Conservation (phyloP, 306 rosid genomes). For the Astragalus membranaceus region DNA sequence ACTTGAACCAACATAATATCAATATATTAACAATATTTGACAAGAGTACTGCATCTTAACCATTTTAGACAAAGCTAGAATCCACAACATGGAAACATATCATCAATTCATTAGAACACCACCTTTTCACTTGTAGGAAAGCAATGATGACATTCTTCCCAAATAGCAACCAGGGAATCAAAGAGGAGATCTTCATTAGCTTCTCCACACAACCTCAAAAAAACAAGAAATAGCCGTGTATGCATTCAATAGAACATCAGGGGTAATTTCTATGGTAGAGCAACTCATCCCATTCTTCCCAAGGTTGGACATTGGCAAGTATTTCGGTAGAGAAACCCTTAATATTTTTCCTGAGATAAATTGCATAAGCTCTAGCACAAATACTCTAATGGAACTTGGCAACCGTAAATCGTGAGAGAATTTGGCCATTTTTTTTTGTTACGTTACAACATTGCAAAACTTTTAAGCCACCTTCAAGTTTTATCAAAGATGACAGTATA, state of each 20-base stretch:
- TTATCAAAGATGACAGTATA: slow-evolving; percentile 73
- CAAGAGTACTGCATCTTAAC: no score
- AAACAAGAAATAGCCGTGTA: slow-evolving; percentile 80
- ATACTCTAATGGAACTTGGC: slow-evolving; percentile 80
- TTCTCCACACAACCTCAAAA: slow-evolving; percentile 54
- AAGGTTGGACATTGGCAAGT: slow-evolving; percentile 55
- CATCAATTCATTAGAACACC: no score
- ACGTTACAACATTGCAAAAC: slow-evolving; percentile 54
- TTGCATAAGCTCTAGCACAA: slow-evolving; percentile 83
- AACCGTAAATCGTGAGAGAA: slow-evolving; percentile 82
- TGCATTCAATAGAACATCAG: slow-evolving; percentile 53
- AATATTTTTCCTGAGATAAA: slow-evolving; percentile 64
- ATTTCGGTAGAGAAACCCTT: slow-evolving; percentile 74
- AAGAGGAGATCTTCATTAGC: slow-evolving; percentile 51
- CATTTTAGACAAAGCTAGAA: no score
- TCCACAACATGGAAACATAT: no score
- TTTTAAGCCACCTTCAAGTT: slow-evolving; percentile 72
- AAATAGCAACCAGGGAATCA: slow-evolving; percentile 55
- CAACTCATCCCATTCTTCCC: slow-evolving; percentile 91
- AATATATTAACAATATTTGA: no score
- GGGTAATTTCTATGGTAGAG: slow-evolving; percentile 58
- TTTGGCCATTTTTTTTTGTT: slow-evolving; percentile 71
- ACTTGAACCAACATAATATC: no score
- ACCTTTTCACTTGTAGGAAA: no score
- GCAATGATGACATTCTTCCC: slow-evolving; percentile 91